Evolutionary conservation across 148 eudicot species (phyloP), one percentile per base, ranked within the genome.

Genomic region (Linanthus parryae): DNA sequence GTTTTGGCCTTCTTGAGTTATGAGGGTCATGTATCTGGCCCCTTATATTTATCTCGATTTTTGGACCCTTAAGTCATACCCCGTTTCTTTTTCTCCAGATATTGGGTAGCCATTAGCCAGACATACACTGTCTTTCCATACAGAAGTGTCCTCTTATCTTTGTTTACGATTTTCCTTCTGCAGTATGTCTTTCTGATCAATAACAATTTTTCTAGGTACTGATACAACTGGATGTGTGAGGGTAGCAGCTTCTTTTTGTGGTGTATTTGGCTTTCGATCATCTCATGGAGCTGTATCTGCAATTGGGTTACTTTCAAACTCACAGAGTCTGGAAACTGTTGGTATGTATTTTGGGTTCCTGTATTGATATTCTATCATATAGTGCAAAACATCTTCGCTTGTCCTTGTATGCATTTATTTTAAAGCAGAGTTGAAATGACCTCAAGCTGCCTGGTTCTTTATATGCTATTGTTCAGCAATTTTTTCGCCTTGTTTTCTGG

Each of bases 191-290:
- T 48, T 48, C 24, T 56, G 41, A 64, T 34, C 24, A 39, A 28
- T 11, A 43, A 20, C 19, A 10, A 34, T 63, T 52, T 26, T 56
- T 70, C 52, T 60, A 89, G 97, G 97, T 69, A 89, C 80, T 28
- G 97, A 89, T 66, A 79, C 90, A 24, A 51, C 69, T 65, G 97
- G 94, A n/a, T 67, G 87, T 50, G 73, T 82, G 49, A 79, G 97
- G 69, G 69, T 80, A 39, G 84, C 97, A 11, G 97, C 94, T 45
- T 72, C 97, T 30, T 77, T 66, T 69, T 89, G 97, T 73, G 97
- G 95, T 51, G 56, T 89, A 48, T 72, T 89, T 57, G 97, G 97
- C 33, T 89, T 71, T 53, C 85, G 97, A 17, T 74, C 97, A 2
- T 89, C 97, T 37, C 95, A 89, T 73, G 89, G 94, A 23, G 38